Percentiles rank a stretch among this genome's conserved stretches.
Evolutionary conservation across 352 stramenopile species (phyloP).

Genomic region (Peronospora belbahrii): DNA sequence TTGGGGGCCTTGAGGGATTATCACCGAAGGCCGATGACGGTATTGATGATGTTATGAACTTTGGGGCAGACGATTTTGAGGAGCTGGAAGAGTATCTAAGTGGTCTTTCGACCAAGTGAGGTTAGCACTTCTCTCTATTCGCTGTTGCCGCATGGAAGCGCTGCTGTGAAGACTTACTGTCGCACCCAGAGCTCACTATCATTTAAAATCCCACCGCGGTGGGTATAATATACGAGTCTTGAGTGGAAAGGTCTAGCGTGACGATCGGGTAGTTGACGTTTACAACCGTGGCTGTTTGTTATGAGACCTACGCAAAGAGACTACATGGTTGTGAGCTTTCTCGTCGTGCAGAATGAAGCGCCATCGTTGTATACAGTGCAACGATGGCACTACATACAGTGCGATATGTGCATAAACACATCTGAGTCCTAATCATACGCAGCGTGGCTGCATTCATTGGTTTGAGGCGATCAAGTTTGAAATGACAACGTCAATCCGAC

Average conservation of each 20-base stretch:
- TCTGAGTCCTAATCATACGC: no score
- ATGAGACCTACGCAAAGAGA: no score
- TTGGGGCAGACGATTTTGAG: constrained; percentile 82
- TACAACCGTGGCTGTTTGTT: no score
- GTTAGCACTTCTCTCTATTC: constrained; percentile 1
- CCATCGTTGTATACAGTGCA: no score
- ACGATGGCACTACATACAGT: no score
- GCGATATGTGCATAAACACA: no score
- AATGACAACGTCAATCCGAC: no score
- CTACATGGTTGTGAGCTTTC: no score
- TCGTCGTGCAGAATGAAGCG: no score
- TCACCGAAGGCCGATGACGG: constrained; percentile 38
- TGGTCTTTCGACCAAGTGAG: constrained; percentile 49
- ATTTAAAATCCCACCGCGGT: neutral
- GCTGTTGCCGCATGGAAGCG: constrained; percentile 1
- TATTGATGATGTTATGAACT: constrained; percentile 73
- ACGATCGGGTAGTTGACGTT: no score
- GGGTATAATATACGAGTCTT: neutral
- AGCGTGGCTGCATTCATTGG: no score
- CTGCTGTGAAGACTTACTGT: neutral
- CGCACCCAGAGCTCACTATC: neutral
- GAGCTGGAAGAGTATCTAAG: constrained; percentile 85
- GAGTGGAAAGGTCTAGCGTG: neutral
- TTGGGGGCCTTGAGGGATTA: constrained; percentile 53
- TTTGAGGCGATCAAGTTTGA: no score